Evolutionary conservation across 2,329 filamentous ascomycete genomes (phyloP), one percentile per base, ranked within the genome.

Genomic region (Chrysoporthe puriensis): DNA sequence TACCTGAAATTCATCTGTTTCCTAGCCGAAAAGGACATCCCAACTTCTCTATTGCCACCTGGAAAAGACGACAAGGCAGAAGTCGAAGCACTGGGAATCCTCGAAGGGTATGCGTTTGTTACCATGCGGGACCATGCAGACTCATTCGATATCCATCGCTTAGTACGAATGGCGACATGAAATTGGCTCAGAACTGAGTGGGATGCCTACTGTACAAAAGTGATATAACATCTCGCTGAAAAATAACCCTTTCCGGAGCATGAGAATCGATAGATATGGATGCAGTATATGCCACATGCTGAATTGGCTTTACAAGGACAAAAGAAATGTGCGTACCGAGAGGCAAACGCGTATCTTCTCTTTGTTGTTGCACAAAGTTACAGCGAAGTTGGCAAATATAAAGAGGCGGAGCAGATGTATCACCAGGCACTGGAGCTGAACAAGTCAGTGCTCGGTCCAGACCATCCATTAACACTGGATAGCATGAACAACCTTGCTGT

Each of bases 1-100:
- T 78, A 74, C 57, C 70, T 78, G 0, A 70, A 66, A 34, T 77
- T 76, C 26, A 74, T 79, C 16, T 74, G 72, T 40, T 74, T 76
- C 52, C 63, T 77, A 0, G 72, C 70, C 4, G 71, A 74, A 42
- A 76, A 75, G 43, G 70, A 76, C n/a, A 77, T 78, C n/a, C 77
- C 76, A 1, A 40, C 13, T 16, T 66, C 68, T 16, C 62, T 79
- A 8, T 62, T 78, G 6, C 43, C 43, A 46, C 26, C 43, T 18
- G 43, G 43, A 11, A 46, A 46, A 46, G 43, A 46, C 3, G 43
- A 46, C 14, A 46, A 46, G 18, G 14, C 43, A 18, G 43, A 16
- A 3, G 14, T 4, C 13, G 43, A 46, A 46, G 43, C 43, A 3
- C 43, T 46, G 5, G 43, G 43, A 4, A 46, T 46, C 3, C 14